Percentiles rank a stretch among this genome's conserved stretches.
Conservation (phyloP, 2,329 filamentous ascomycete genomes). For the Allantophomopsis cytisporea region DNA sequence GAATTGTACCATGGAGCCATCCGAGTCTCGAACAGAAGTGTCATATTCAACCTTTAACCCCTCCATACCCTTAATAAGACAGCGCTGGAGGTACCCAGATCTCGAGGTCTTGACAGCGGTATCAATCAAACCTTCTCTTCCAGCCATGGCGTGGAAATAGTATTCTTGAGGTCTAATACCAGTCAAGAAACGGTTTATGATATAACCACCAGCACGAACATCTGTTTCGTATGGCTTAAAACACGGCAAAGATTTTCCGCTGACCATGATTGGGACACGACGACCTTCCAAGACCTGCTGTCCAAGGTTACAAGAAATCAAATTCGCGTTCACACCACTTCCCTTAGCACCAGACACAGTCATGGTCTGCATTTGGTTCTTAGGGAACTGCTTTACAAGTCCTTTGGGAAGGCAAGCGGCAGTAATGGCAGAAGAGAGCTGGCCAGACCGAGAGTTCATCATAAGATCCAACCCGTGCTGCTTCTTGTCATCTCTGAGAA, state of each 20-base stretch:
- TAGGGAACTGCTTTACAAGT: slow-evolving; percentile 83
- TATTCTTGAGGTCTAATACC: slow-evolving; percentile 96
- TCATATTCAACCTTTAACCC: slow-evolving; percentile 88
- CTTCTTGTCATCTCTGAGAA: slow-evolving; percentile 81
- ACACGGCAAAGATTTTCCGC: slow-evolving; percentile 88
- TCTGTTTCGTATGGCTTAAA: slow-evolving; percentile 88
- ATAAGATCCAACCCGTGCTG: slow-evolving; percentile 82
- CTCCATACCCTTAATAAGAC: slow-evolving; percentile 98
- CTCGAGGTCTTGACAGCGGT: slow-evolving; percentile 97
- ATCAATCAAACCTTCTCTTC: slow-evolving; percentile 94
- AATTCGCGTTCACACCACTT: slow-evolving; percentile 81
- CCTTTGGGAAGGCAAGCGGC: slow-evolving; percentile 66
- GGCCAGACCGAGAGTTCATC: slow-evolving; percentile 56
- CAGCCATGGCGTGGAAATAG: slow-evolving; percentile 99
- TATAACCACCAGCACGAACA: slow-evolving; percentile 81
- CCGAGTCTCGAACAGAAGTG: slow-evolving; percentile 83
- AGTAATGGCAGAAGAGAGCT: slow-evolving; percentile 69
- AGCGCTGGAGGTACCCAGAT: slow-evolving; percentile 91
- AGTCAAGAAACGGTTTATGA: slow-evolving; percentile 93
- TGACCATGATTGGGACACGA: slow-evolving; percentile 93
- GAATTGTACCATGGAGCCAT: slow-evolving; percentile 89
- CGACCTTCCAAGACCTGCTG: slow-evolving; percentile 94
- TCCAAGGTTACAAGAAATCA: slow-evolving; percentile 94
- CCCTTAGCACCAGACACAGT: slow-evolving; percentile 94
- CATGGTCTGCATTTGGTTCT: slow-evolving; percentile 99